Evolutionary conservation across 192 early-diverging fungal genomes (phyloP).

Genomic region (Chytriomyces sp.): DNA sequence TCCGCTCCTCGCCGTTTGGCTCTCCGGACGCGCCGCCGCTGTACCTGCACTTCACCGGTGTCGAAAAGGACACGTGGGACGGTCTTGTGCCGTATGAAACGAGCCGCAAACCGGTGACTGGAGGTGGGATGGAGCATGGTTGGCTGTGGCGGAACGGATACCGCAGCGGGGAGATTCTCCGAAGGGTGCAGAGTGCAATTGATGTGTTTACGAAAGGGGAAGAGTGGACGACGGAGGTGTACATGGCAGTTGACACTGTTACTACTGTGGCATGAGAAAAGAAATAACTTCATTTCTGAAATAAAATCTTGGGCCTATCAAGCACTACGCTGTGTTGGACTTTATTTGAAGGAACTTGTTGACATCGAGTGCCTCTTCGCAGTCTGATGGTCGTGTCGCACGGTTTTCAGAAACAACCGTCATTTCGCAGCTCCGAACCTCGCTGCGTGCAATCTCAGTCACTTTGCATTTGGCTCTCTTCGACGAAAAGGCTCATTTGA

Average conservation of each 20-base stretch:
- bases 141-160: conserved; percentile 44
- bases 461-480: no score
- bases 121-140: neutral
- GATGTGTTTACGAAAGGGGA: neutral
- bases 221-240: conserved; percentile 15
- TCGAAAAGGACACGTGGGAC: conserved; percentile 42
- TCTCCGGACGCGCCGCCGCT: conserved; percentile 15
- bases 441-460: no score
- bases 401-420: no score
- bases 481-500: no score
- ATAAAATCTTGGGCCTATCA: no score
- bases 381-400: no score
- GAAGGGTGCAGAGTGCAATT: conserved; percentile 33
- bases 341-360: no score
- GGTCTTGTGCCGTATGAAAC: conserved; percentile 34
- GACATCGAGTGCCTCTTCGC: no score
- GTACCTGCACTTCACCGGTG: conserved; percentile 32
- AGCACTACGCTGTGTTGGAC: no score
- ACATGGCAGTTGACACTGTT: conserved; percentile 3
- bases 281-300: no score
- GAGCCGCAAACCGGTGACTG: neutral
- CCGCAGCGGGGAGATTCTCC: conserved; percentile 37
- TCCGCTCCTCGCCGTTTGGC: neutral
- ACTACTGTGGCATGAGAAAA: conserved; percentile 1
- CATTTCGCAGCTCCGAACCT: no score